These are phyloP conservation scores for Amphibolis antarctica DNA, from an alignment of 106 monocot genomes.

Conservation along the genomic window DNA sequence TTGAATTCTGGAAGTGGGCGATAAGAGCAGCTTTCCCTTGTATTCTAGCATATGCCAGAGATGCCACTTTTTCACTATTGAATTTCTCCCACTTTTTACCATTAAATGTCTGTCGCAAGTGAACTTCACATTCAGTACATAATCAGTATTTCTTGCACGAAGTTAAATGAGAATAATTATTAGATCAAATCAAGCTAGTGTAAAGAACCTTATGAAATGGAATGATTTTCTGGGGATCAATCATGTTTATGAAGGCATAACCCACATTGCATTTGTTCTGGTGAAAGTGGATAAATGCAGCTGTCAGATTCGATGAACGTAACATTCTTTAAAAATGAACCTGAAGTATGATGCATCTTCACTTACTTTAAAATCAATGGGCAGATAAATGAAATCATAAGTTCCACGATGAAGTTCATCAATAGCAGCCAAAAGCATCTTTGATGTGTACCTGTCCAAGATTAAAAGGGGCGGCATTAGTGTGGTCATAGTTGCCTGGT, in stretches of 20 bases:
- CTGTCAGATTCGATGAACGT: not conserved
- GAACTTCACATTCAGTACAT: not conserved
- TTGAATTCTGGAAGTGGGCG: constrained; percentile 80
- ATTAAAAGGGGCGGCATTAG: not conserved
- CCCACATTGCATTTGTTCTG: constrained; percentile 99
- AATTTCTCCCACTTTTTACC: constrained; percentile 89
- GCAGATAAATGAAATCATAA: constrained; percentile 67
- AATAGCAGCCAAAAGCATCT: constrained; percentile 64
- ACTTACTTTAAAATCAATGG: constrained; percentile 69
- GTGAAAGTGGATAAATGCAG: not conserved
- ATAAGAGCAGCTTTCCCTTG: constrained; percentile 68
- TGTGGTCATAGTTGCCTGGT: not conserved
- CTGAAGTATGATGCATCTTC: not conserved
- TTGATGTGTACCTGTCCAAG: constrained; percentile 53
- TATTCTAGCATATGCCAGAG: constrained; percentile 73
- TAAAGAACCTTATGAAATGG: constrained; percentile 23
- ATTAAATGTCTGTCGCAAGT: constrained; percentile 47
- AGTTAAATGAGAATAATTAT: not conserved
- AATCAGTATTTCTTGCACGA: not conserved
- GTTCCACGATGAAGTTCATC: constrained; percentile 66
- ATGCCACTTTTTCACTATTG: constrained; percentile 78
- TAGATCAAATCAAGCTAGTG: not conserved
- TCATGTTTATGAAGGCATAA: constrained; percentile 97
- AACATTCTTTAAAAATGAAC: not conserved
- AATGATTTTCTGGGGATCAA: constrained; percentile 30